phyloP scores from a whole-genome alignment of 2,329 filamentous ascomycete species.

The Sclerotinia minor region DNA sequence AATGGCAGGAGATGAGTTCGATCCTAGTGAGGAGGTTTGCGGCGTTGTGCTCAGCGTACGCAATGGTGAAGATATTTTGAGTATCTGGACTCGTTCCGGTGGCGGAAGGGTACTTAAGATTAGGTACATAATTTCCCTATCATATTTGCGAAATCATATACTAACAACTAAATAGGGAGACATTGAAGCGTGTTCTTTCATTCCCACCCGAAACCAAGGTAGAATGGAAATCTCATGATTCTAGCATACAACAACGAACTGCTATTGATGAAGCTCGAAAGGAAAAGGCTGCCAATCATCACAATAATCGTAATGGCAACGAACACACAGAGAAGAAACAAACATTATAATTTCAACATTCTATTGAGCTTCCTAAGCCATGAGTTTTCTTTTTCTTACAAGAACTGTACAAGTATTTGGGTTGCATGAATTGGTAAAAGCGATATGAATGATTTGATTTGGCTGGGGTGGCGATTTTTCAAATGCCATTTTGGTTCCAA shows the following conservation, averaged over 20 bases:
- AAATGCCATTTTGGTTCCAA: constrained; percentile 12
- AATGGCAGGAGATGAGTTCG: constrained; percentile 91
- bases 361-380: constrained; percentile 28
- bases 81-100: constrained; percentile 94
- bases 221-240: constrained; percentile 94
- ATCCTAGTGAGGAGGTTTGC: constrained; percentile 88
- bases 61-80: constrained; percentile 94
- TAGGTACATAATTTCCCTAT: constrained; percentile 57
- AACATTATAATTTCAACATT: constrained; percentile 29
- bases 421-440: constrained; percentile 40
- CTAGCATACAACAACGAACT: constrained; percentile 88
- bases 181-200: constrained; percentile 83
- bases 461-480: constrained; percentile 31
- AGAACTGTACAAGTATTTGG: constrained; percentile 40
- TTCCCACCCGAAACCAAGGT: constrained; percentile 88
- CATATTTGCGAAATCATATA: constrained; percentile 23
- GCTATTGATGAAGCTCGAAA: constrained; percentile 89
- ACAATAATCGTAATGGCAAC: constrained; percentile 27
- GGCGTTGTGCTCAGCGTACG: constrained; percentile 92
- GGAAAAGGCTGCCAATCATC: constrained; percentile 64
- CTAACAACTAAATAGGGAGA: constrained; percentile 63
- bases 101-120: constrained; percentile 95
- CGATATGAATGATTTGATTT: constrained; percentile 32
- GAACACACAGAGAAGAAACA: constrained; percentile 34
- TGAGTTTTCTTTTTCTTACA: constrained; percentile 29